Conservation (phyloP, 1,139 yeast genomes). For the Geotrichum cucujoidarum region DNA sequence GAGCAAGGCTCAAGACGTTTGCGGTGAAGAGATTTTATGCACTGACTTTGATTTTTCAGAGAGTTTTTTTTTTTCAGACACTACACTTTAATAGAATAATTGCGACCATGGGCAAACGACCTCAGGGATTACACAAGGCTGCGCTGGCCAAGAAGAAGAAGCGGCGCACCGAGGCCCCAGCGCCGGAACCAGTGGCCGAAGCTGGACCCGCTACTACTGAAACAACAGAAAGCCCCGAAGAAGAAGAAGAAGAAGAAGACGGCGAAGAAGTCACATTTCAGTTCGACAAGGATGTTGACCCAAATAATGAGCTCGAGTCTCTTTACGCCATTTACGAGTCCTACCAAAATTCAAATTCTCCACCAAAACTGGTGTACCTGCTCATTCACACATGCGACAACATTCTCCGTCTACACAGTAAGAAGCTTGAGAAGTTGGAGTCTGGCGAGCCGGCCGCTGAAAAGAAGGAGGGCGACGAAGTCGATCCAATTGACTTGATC, state of each 20-base stretch:
- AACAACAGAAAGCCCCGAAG: constrained; percentile 4
- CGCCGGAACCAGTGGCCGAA: constrained; percentile 21
- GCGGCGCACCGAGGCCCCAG: constrained; percentile 23
- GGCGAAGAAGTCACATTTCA: constrained; percentile 57
- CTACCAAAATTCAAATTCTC: not conserved
- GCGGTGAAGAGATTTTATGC: constrained; percentile 4
- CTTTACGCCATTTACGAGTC: constrained; percentile 52
- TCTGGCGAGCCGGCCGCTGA: not conserved
- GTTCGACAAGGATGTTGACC: constrained; percentile 62
- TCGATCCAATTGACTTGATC: constrained; percentile 17
- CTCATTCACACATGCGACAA: constrained; percentile 81
- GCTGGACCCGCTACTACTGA: not conserved
- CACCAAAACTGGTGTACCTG: constrained; percentile 15
- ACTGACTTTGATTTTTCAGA: not conserved
- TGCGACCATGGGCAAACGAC: constrained; percentile 51
- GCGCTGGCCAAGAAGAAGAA: constrained; percentile 45
- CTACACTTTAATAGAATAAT: not conserved
- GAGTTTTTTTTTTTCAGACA: not conserved
- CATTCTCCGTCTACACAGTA: constrained; percentile 18
- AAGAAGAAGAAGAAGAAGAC: constrained; percentile 16
- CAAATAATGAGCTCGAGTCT: constrained; percentile 74
- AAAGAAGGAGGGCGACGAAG: constrained; percentile 7
- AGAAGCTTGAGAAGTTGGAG: constrained; percentile 10
- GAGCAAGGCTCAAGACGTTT: not conserved
- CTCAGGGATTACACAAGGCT: constrained; percentile 73